A percentile compares a stretch with the other conserved stretches of the same genome.
These are phyloP conservation scores for Silybum marianum DNA, from an alignment of 129 eudicot species.

Conservation along the genomic window DNA sequence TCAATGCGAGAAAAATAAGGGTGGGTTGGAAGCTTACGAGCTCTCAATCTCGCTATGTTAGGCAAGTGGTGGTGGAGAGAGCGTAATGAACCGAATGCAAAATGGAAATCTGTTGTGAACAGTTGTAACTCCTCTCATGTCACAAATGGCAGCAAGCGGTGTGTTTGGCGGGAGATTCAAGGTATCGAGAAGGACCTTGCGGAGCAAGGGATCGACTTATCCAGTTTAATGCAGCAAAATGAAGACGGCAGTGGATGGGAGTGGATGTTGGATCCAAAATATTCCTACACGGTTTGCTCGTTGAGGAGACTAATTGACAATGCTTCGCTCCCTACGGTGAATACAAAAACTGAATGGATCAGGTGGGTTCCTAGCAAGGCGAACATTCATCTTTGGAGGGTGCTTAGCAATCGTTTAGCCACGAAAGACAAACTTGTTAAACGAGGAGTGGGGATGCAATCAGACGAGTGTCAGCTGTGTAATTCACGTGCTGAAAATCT, in stretches of 20 bases:
- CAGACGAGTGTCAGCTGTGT: background rate
- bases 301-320: background rate
- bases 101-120: no score
- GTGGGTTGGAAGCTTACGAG: no score
- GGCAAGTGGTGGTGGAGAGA: no score
- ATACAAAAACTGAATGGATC: background rate
- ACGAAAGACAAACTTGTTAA: background rate
- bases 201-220: background rate
- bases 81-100: no score
- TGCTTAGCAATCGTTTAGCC: background rate
- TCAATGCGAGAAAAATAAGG: no score
- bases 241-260: background rate
- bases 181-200: background rate
- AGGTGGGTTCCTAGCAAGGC: background rate
- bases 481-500: background rate
- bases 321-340: background rate
- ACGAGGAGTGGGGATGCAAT: background rate
- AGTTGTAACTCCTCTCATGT: no score
- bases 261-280: background rate
- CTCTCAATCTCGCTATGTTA: no score
- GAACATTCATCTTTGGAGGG: background rate
- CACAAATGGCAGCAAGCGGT: background rate
- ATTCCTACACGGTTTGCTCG: background rate
- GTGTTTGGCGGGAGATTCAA: background rate
- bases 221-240: background rate